A percentile compares a stretch with the other conserved stretches of the same genome.
Conservation (phyloP, 176 grass and related monocot species). For the Zoysia pacifica region DNA sequence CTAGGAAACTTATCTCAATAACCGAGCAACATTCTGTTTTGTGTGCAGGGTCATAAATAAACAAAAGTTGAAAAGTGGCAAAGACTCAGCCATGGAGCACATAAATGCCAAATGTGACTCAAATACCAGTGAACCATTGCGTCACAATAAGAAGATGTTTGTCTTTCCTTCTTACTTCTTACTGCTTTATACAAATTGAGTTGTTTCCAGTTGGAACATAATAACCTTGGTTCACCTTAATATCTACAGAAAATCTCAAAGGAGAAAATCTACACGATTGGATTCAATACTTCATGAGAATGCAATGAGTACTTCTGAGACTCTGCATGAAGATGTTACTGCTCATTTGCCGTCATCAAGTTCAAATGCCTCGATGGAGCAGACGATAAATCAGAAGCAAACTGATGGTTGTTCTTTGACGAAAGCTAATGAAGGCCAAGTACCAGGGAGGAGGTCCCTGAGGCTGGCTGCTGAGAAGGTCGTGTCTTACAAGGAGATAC, state of each 20-base stretch:
- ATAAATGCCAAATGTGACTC: neutral
- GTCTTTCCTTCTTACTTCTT: neutral
- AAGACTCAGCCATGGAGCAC: slow-evolving; percentile 13
- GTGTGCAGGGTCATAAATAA: slow-evolving; percentile 23
- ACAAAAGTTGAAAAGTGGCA: slow-evolving; percentile 25
- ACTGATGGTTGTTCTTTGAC: neutral
- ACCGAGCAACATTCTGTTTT: slow-evolving; percentile 30
- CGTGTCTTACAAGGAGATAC: slow-evolving; percentile 57
- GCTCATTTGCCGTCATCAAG: slow-evolving; percentile 9
- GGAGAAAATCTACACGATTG: slow-evolving; percentile 24
- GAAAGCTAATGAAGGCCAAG: slow-evolving; percentile 10
- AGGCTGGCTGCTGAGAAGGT: slow-evolving; percentile 57
- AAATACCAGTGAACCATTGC: neutral
- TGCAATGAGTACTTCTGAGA: neutral
- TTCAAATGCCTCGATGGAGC: slow-evolving; percentile 9
- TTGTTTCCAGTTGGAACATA: slow-evolving; percentile 23
- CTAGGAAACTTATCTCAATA: slow-evolving; percentile 7
- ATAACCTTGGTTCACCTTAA: neutral
- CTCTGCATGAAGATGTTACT: slow-evolving; percentile 19
- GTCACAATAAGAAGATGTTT: slow-evolving; percentile 37
- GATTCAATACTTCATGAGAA: slow-evolving; percentile 13
- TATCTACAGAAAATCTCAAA: slow-evolving; percentile 38
- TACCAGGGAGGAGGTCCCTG: slow-evolving; percentile 29
- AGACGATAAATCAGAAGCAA: neutral
- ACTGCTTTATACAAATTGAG: neutral